These are phyloP conservation scores for Phialophora tarda DNA, from an alignment of 2,329 filamentous ascomycete species.

Conservation along the genomic window DNA sequence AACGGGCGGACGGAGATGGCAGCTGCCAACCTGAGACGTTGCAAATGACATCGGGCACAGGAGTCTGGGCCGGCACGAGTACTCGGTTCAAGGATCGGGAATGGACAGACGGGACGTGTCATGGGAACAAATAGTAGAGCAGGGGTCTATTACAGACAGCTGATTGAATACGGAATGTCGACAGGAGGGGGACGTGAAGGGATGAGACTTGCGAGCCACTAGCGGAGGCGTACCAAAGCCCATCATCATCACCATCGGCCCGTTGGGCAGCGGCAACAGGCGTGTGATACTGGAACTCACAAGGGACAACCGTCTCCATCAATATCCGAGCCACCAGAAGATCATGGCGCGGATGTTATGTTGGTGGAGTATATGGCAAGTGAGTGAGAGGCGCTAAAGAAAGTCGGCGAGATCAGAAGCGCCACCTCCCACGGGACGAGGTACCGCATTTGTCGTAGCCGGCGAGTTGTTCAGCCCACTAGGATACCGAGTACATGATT, in stretches of 20 bases:
- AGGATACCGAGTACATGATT: background rate
- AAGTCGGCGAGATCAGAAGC: background rate
- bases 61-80: background rate
- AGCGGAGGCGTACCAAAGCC: background rate
- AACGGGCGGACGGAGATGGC: slow-evolving; percentile 8
- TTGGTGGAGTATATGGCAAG: background rate
- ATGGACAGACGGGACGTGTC: background rate
- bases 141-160: background rate
- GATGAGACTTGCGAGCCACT: slow-evolving; percentile 7
- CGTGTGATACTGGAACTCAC: background rate
- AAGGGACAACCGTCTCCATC: background rate
- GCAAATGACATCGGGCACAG: background rate
- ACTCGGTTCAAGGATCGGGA: background rate
- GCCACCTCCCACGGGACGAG: slow-evolving; percentile 2
- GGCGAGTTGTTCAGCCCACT: background rate
- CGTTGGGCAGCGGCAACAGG: slow-evolving; percentile 1
- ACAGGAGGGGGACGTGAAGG: slow-evolving; percentile 1
- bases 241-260: background rate
- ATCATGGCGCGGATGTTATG: background rate
- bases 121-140: background rate
- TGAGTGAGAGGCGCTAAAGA: background rate
- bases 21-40: background rate
- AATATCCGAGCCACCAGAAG: background rate
- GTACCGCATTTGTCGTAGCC: slow-evolving; percentile 16
- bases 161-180: background rate